Percentiles rank a stretch among this genome's conserved stretches.
These are phyloP conservation scores for Saussurea involucrata DNA, from an alignment of 129 eudicot genomes.

Conservation along the genomic window DNA sequence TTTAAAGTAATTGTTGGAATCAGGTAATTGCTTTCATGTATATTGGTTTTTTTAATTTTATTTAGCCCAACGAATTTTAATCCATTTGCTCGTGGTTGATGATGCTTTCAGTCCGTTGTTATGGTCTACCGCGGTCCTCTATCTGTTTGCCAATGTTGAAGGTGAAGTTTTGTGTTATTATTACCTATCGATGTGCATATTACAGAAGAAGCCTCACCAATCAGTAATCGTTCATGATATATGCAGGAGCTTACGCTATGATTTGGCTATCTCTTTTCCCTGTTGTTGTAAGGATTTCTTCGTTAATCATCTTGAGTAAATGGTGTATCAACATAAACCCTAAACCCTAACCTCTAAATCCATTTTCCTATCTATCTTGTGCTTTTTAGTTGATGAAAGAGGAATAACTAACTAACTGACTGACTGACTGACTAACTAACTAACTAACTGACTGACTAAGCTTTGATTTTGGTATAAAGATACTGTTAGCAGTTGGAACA, in stretches of 20 bases:
- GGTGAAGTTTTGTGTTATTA: slow-evolving; percentile 40
- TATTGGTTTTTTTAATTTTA: neutral
- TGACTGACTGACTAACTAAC: slow-evolving; percentile 4
- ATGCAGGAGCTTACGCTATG: slow-evolving; percentile 65
- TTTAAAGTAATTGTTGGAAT: slow-evolving; percentile 89
- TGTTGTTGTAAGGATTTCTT: slow-evolving; percentile 53
- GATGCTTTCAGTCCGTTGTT: slow-evolving; percentile 62
- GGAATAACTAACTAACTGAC: slow-evolving; percentile 3
- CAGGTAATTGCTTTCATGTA: slow-evolving; percentile 39
- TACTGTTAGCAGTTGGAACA: slow-evolving; percentile 82
- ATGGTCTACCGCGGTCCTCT: slow-evolving; percentile 79
- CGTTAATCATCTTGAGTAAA: neutral
- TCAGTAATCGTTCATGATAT: neutral
- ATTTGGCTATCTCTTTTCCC: slow-evolving; percentile 78
- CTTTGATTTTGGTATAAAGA: slow-evolving; percentile 37
- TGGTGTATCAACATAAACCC: neutral
- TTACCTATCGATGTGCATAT: neutral
- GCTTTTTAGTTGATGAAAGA: neutral
- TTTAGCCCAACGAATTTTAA: neutral
- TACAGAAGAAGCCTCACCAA: neutral
- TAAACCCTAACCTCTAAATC: neutral
- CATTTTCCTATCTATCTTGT: neutral
- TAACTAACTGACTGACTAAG: slow-evolving; percentile 8
- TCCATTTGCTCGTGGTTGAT: slow-evolving; percentile 5
- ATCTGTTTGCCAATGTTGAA: slow-evolving; percentile 69